These are phyloP conservation scores for Skeletonema menzelii DNA, from an alignment of 108 stramenopile genomes.

Conservation along the genomic window DNA sequence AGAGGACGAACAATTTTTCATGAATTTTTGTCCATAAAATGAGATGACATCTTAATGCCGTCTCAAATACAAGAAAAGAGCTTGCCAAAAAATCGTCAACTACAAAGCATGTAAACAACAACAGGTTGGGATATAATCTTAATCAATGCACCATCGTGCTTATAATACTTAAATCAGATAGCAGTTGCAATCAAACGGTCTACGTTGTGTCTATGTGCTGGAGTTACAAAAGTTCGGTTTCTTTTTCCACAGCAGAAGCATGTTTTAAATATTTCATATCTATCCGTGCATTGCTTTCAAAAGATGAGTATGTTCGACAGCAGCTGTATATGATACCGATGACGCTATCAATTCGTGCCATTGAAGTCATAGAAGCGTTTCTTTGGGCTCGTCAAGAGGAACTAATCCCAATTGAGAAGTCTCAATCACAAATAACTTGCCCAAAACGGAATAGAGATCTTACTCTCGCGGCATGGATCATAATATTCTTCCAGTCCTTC, in stretches of 20 bases:
- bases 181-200: no score
- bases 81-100: no score
- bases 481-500: not conserved
- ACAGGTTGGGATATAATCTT: no score
- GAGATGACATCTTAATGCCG: no score
- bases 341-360: not conserved
- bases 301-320: not conserved
- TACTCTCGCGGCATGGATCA: not conserved
- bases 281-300: not conserved
- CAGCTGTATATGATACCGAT: not conserved
- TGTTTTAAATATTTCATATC: not conserved
- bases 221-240: not conserved
- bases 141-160: no score
- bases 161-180: no score
- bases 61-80: no score
- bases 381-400: slow-evolving; percentile 5
- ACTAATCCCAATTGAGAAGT: not conserved
- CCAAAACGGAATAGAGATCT: not conserved
- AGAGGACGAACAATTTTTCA: not conserved
- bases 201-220: no score
- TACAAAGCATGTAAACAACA: no score
- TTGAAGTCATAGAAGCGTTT: slow-evolving; percentile 3
- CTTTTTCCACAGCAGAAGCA: slow-evolving; percentile 3
- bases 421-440: slow-evolving; percentile 3
- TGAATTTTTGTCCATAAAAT: not conserved